Base-by-base conservation (phyloP, 371 early-diverging fungal species). In the Zopfochytrium polystomum region DNA sequence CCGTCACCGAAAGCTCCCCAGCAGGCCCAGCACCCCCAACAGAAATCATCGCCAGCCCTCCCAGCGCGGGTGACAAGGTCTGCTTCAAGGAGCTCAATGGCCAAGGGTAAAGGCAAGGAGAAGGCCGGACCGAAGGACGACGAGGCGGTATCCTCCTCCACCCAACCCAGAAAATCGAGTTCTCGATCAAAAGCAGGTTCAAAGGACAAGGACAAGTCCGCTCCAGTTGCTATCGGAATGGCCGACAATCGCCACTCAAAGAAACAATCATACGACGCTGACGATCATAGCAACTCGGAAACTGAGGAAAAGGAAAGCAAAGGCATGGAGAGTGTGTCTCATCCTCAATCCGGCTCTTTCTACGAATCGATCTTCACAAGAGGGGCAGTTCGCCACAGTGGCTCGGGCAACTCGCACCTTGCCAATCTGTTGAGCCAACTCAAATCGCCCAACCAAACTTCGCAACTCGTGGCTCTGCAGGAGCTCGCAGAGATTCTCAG, bases 401-500 rank as follows among this genome's bases (percentile, higher is more conserved):
- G 18, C 38, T 48, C 48, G 18, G 23, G 9, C 7, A 48, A 48
- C 48, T 48, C 38, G 3, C 51, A 57, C 7, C 70, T 66, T 51
- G 38, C 26, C 29, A 63, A 57, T 15, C 50, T 70, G 27, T 42
- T 72, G 20, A 30, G 23, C 15, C 60, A 62, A 33, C 45, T 75
- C n/a, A 64, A 71, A 27, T 35, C 51, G 7, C 31, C 33, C n/a
- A 62, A 70, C 48, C 58, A 55, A 18, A 62, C 58, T 3, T 42
- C 55, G 58, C 77, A 74, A 60, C 30, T 72, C 54, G 52, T 74
- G 3, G 74, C 78, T 9, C 52, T 78, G 53, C 78, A 78, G 43
- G 78, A 78, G 35, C 62, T 78, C 1, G 55, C 73, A 13, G 75
- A 78, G 50, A 38, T 72, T 13, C 54, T 78, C 30, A 62, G 64